Evolutionary conservation across 306 rosid genomes (phyloP).

Genomic region (Trifolium subterraneum): DNA sequence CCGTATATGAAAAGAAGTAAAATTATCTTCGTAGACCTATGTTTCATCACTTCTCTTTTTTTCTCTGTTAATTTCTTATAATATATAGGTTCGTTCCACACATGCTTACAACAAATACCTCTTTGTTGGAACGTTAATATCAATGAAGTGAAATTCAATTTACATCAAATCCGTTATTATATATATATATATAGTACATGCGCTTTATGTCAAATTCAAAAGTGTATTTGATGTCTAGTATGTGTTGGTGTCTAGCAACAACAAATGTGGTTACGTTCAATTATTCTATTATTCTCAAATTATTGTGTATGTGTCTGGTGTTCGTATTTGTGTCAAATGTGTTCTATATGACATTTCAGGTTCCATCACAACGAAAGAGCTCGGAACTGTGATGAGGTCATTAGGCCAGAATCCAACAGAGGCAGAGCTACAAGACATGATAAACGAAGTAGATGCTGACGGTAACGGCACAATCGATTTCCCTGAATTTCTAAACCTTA

Average conservation of each 20-base stretch:
- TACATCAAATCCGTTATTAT: no score
- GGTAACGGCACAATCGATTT: slow-evolving; percentile 89
- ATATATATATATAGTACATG: no score
- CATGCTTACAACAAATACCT: no score
- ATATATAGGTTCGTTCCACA: no score
- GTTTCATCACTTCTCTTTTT: no score
- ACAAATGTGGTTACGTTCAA: not conserved
- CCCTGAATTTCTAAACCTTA: slow-evolving; percentile 84
- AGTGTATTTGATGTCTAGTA: not conserved
- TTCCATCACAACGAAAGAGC: slow-evolving; percentile 91
- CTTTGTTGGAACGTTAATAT: no score
- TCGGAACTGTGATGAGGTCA: slow-evolving; percentile 89
- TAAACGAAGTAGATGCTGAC: slow-evolving; percentile 85
- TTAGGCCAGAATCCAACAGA: slow-evolving; percentile 93
- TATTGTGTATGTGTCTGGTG: not conserved
- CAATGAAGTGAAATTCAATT: no score
- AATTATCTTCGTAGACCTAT: no score
- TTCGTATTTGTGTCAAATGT: not conserved
- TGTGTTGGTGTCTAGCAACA: no score
- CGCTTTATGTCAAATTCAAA: not conserved
- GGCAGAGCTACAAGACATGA: slow-evolving; percentile 95
- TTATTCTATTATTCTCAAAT: not conserved
- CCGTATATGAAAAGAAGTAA: no score
- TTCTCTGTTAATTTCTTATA: no score
- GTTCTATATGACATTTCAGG: slow-evolving; percentile 45